Evolutionary conservation across 2,329 filamentous ascomycete genomes (phyloP).

Genomic region (Aspergillus felis): DNA sequence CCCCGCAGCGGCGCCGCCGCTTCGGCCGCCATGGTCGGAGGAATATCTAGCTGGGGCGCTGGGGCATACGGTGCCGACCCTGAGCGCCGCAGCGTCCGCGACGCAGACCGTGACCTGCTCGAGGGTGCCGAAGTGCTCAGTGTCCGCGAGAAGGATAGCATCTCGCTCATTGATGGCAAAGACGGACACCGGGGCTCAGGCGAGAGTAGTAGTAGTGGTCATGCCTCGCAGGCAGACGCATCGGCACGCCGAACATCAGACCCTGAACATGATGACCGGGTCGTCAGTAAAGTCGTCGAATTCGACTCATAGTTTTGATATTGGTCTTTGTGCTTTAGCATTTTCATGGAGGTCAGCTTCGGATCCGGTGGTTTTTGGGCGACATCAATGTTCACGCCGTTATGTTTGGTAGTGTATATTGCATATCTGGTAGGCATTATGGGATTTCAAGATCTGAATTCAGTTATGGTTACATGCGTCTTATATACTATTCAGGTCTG

Average conservation of each 20-base stretch:
- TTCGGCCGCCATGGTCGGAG: slow-evolving; percentile 28
- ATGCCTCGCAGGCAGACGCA: slow-evolving; percentile 1
- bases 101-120: slow-evolving; percentile 65
- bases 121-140: slow-evolving; percentile 69
- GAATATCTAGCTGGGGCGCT: slow-evolving; percentile 36
- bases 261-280: slow-evolving; percentile 20
- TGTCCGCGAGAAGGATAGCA: slow-evolving; percentile 31
- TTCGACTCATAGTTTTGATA: slow-evolving; percentile 26
- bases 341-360: background rate
- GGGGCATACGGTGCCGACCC: slow-evolving; percentile 52
- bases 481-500: background rate
- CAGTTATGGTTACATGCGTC: background rate
- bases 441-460: background rate
- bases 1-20: slow-evolving; percentile 16
- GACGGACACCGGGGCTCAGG: slow-evolving; percentile 8
- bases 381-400: background rate
- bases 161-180: slow-evolving; percentile 26
- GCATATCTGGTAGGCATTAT: background rate
- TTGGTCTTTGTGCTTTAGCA: slow-evolving; percentile 1
- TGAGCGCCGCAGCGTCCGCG: slow-evolving; percentile 61
- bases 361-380: background rate
- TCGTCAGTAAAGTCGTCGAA: slow-evolving; percentile 38
- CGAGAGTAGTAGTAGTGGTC: background rate
- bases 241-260: slow-evolving; percentile 9
- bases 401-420: background rate